Evolutionary conservation across 768 basidiomycete species (phyloP), one percentile per base, ranked within the genome.

Genomic region (Dacryopinax primogenitus): DNA sequence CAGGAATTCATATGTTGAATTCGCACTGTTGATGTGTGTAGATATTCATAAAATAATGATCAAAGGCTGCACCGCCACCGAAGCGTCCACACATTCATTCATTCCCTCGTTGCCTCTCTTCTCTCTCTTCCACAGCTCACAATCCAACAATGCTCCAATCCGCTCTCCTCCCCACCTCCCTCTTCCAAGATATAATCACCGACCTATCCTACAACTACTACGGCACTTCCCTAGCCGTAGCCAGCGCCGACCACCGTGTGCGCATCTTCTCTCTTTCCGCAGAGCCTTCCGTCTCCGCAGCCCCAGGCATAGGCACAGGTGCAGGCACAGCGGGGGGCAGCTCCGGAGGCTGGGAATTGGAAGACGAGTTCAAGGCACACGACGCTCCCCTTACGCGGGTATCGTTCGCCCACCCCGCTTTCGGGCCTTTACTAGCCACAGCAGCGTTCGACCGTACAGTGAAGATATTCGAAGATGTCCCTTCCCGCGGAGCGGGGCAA

Each of bases 381-480:
- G 92, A 95, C 71, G 92, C 92, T 16, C 85, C 94, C 0, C 81
- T 96, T 36, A 84, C 91, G 7, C 86, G 82, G 73, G 70, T 96
- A 15, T 83, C 83, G 63, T 98, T 92, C 90, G 92, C 92, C 1
- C 92, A 94, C 72, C 92, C 95, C 3, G 87, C 93, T 74, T 93
- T 92, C 66, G 94, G 92, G 2, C 83, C 85, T 1, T 83, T 96
- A 63, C 78, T 98, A 64, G 92, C 92, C 0, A 90, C 89, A 2
- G 83, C 85, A 3, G 92, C 88, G 1, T 92, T 93, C 70, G 95
- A 97, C 75, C 82, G 94, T 28, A 89, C 89, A 0, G 89, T 93
- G 64, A 90, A 94, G 74, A 82, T 99, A 16, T 97, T 92, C 92
- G 90, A 94, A 72, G 65, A 66, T 15, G 63, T 66, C 33, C 66